Base-by-base conservation (phyloP, 1,139 yeast genomes). In the Yamadazyma songkhlaensis region DNA sequence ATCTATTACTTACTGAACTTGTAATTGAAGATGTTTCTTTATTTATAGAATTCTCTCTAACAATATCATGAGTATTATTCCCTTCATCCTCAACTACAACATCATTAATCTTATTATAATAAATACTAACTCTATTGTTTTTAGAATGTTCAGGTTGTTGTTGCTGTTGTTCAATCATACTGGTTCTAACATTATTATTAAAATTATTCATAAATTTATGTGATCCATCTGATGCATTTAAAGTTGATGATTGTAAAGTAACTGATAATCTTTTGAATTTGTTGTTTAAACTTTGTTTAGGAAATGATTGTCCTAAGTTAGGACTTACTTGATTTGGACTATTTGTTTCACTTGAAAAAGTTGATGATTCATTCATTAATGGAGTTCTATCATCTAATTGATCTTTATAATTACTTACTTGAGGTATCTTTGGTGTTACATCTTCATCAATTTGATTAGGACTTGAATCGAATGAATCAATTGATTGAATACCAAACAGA, bases 261-360 rank as follows among this genome's bases (percentile, higher is more conserved):
- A 60, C 46, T 2, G 74, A 66, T 24, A 72, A 56, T 14, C 77
- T 42, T 40, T 67, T 64, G 44, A 72, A 72, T 46, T 67, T 68
- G 6, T 51, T 46, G 34, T 64, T 59, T 31, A 71, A 54, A 34
- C 57, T 60, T 36, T 64, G 66, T 36, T 60, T 69, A 3, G 74
- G 74, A 9, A 67, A 51, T 4, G 21, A n/a, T 24, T 37, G 40
- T 13, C 34, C 34, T 24, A 33, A 29, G 25, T 38, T 42, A n/a
- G 45, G 39, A 12, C 40, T 37, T 15, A 13, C 24, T 25, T 41
- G 41, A 13, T 40, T 37, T 23, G 15, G 12, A 26, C n/a, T 14
- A 10, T 6, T n/a, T 11, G 23, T 14, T n/a, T 22, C 34, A 17
- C 34, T 37, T 6, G 40, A 39, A 15, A 40, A 38, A n/a, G 32